phyloP scores from a whole-genome alignment of 805 yeast genomes.

The Saccharomycopsis vini region DNA sequence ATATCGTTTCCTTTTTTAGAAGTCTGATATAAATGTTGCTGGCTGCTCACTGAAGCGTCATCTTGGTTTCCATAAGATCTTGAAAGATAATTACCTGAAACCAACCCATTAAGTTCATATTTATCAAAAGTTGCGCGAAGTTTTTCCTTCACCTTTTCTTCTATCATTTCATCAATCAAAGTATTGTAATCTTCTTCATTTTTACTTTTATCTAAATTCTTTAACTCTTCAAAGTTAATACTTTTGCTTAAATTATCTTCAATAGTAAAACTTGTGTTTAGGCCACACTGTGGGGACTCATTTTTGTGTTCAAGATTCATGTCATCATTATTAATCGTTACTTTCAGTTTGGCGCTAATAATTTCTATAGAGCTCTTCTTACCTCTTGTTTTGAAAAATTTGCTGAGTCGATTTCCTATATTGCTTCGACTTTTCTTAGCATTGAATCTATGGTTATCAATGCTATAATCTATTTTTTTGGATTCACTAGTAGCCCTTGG shows the following conservation, averaged over 20 bases:
- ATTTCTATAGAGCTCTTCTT: no score
- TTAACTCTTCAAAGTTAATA: background rate
- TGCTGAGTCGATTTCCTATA: slow-evolving; percentile 10
- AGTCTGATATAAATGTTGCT: no score
- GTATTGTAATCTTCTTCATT: slow-evolving; percentile 5
- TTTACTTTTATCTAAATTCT: background rate
- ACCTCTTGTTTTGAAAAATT: slow-evolving; percentile 11
- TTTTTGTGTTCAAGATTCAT: background rate
- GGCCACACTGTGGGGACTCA: slow-evolving; percentile 1
- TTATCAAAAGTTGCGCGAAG: background rate
- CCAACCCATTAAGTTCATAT: no score
- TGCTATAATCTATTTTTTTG: background rate
- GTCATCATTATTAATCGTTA: background rate
- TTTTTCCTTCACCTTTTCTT: slow-evolving; percentile 13
- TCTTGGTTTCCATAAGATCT: no score
- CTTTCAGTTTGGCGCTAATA: slow-evolving; percentile 6
- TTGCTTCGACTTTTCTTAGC: background rate
- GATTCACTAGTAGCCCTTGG: background rate
- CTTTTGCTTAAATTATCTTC: background rate
- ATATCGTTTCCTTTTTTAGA: no score
- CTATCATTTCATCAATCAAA: slow-evolving; percentile 3
- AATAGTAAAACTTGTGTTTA: slow-evolving; percentile 2
- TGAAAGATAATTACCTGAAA: no score
- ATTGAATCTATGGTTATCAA: background rate
- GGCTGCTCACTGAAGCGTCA: background rate